phyloP scores from a whole-genome alignment of 176 grass and related monocot genomes.

The Aegilops tauschii region DNA sequence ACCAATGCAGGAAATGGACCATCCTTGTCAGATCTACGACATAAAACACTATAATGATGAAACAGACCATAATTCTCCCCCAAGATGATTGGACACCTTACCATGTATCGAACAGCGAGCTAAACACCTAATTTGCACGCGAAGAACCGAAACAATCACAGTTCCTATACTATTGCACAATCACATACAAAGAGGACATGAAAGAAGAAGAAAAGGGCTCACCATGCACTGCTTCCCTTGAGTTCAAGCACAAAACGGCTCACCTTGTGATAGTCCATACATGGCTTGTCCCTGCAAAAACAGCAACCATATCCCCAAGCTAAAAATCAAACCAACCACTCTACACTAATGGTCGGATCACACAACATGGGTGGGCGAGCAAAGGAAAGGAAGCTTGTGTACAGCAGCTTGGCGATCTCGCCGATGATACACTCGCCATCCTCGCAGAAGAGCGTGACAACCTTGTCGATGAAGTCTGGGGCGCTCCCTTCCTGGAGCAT shows the following conservation, averaged over 20 bases:
- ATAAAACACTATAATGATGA: background rate
- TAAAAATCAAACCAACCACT: background rate
- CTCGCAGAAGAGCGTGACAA: constrained; percentile 59
- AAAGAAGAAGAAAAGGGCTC: background rate
- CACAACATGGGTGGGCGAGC: too few relatives aligned
- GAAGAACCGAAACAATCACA: background rate
- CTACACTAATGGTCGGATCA: background rate
- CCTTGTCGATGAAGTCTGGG: constrained; percentile 43
- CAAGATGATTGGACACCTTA: background rate
- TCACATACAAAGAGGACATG: background rate
- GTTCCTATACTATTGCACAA: background rate
- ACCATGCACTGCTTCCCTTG: constrained; percentile 62
- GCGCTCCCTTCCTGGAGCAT: constrained; percentile 33
- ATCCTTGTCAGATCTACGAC: background rate
- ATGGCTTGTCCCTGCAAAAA: constrained; percentile 36
- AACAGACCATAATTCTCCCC: background rate
- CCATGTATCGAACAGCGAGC: background rate
- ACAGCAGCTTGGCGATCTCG: constrained; percentile 47
- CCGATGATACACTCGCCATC: constrained; percentile 50
- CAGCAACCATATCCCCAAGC: background rate
- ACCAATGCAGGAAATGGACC: background rate
- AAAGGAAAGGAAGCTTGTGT: background rate
- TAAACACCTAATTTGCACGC: background rate
- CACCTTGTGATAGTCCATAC: constrained; percentile 52
- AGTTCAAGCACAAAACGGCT: constrained; percentile 53